Evolutionary conservation across 768 basidiomycete genomes (phyloP).

Genomic region (Tricholoma bakamatsutake): DNA sequence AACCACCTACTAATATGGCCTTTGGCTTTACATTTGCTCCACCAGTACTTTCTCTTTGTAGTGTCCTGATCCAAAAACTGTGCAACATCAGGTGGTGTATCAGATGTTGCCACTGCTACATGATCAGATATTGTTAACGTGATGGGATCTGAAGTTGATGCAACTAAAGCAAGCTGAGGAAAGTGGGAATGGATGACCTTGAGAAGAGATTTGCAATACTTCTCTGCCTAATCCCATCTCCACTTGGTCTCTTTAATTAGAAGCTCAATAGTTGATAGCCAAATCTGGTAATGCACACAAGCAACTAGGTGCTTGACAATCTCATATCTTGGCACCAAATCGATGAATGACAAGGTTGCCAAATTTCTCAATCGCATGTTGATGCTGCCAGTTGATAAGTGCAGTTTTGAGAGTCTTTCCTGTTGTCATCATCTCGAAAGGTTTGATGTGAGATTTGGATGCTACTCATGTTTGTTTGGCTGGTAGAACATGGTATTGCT

Average conservation of each 20-base stretch:
- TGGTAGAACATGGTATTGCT: background rate
- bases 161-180: background rate
- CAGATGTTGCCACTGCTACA: background rate
- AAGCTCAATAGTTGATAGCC: background rate
- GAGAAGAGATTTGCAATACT: background rate
- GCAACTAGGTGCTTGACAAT: background rate
- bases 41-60: background rate
- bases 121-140: background rate
- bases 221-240: background rate
- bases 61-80: too few relatives aligned
- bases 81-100: too few relatives aligned
- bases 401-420: background rate
- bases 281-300: background rate
- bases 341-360: background rate
- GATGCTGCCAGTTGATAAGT: slow-evolving; percentile 1
- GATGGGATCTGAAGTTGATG: background rate
- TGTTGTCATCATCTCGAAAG: background rate
- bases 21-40: background rate
- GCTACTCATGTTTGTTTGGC: background rate
- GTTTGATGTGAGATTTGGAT: background rate
- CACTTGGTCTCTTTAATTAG: background rate
- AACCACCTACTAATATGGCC: background rate
- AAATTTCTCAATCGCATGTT: background rate
- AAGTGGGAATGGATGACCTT: background rate
- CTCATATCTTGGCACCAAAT: background rate